Base-by-base conservation (phyloP, 2,329 filamentous ascomycete genomes). In the Trichoderma pleuroti region DNA sequence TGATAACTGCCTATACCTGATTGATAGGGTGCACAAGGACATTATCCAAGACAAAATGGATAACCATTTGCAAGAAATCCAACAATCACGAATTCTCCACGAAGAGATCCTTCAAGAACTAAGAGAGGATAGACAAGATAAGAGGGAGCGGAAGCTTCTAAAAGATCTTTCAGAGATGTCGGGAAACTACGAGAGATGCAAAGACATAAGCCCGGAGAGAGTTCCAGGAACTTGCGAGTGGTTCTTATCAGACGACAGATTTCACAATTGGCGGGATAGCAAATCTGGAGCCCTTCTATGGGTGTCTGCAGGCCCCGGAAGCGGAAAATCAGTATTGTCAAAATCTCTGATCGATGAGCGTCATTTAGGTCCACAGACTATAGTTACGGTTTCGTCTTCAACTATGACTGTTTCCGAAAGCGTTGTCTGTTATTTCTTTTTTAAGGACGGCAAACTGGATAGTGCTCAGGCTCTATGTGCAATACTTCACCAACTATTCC, bases 281-380 rank as follows among this genome's bases (percentile, higher is more conserved):
- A 46, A 32, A 0, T 21, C 69, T 4, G 76, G 76, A 0, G 74
- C 69, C 42, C 56, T 79, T 34, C 73, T 81, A 14, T 81, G 78
- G 78, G 74, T 81, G 6, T 77, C 78, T 5, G 79, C 79, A 12
- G 76, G 76, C 14, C 78, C 78, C 10, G 78, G 79, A 3, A 79
- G 78, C 68, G 78, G 80, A 1, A 81, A 81, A 65, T 81, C 80
- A 1, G 70, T 71, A 28, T n/a, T 71, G 9, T 30, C 63, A 39
- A 30, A 57, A 42, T 24, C n/a, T 21, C 68, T 82, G 5, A 72
- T 82, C 14, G 79, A 81, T 52, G 74, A 79, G 42, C 11, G 57
- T 18, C 57, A 60, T 21, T 60, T 60, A 24, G 21, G 12, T 18
- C 12, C n/a, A 60, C 14, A 36, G 4, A 36, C 30, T 14, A 60